Conservation (phyloP, 163 green algal genomes). For the Coccomyxa subellipsoidea region DNA sequence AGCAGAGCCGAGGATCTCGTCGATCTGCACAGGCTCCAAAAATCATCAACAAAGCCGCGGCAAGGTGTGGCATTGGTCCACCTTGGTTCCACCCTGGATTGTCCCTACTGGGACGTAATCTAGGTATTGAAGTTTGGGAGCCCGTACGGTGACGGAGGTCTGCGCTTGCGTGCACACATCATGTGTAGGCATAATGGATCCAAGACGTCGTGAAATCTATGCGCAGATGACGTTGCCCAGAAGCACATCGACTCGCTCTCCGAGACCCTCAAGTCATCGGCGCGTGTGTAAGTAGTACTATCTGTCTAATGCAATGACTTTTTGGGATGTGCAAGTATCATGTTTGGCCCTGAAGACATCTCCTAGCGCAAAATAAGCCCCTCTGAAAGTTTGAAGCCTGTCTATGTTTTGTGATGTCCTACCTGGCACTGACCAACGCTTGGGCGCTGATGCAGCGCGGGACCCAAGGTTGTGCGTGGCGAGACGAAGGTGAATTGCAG, state of each 20-base stretch:
- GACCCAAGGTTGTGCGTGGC: constrained; percentile 6
- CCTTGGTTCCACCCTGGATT: background rate
- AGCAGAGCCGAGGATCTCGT: constrained; percentile 45
- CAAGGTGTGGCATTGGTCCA: constrained; percentile 4
- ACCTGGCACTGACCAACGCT: constrained; percentile 18
- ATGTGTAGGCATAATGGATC: background rate
- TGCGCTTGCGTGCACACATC: too few relatives aligned
- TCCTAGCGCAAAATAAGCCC: too few relatives aligned
- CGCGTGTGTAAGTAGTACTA: constrained; percentile 20
- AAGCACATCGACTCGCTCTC: constrained; percentile 40
- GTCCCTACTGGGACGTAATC: background rate
- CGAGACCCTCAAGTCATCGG: constrained; percentile 38
- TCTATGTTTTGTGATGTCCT: background rate
- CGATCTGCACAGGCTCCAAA: constrained; percentile 60
- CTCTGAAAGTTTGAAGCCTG: too few relatives aligned
- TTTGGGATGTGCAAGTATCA: too few relatives aligned
- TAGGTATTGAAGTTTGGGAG: too few relatives aligned
- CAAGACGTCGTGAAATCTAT: background rate
- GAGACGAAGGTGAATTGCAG: background rate
- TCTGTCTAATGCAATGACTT: constrained; percentile 1
- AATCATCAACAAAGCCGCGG: constrained; percentile 33
- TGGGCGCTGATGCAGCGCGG: constrained; percentile 14
- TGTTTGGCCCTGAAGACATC: too few relatives aligned
- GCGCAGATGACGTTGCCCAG: constrained; percentile 31
- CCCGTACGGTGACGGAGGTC: too few relatives aligned